Percentiles rank a stretch among this genome's conserved stretches.
These are phyloP conservation scores for Berkeleyomyces basicola DNA, from an alignment of 2,329 filamentous ascomycete genomes.

Conservation along the genomic window DNA sequence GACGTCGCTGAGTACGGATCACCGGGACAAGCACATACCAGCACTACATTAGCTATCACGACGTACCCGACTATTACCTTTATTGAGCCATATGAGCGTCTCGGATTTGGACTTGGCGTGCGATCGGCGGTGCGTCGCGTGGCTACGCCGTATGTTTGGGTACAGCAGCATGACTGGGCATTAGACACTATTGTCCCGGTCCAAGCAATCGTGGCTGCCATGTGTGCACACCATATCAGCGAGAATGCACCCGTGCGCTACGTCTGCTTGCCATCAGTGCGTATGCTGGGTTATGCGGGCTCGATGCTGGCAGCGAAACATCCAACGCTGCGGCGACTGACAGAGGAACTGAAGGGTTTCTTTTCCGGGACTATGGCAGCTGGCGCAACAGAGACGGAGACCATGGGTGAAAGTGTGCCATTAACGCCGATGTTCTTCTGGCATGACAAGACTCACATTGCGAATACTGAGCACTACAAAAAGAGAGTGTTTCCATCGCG, in stretches of 20 bases:
- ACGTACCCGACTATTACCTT: slow-evolving; percentile 27
- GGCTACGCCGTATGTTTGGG: slow-evolving; percentile 36
- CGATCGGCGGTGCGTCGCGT: slow-evolving; percentile 32
- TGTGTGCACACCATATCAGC: slow-evolving; percentile 23
- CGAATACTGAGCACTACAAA: slow-evolving; percentile 32
- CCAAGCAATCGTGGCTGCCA: slow-evolving; percentile 27
- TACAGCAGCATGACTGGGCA: slow-evolving; percentile 42
- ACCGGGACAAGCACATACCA: slow-evolving; percentile 16
- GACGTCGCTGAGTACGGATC: slow-evolving; percentile 34
- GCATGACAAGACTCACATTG: slow-evolving; percentile 41
- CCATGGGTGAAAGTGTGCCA: slow-evolving; percentile 20
- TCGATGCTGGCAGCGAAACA: slow-evolving; percentile 30
- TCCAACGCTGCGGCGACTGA: slow-evolving; percentile 26
- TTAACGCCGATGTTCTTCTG: slow-evolving; percentile 41
- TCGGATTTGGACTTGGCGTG: slow-evolving; percentile 38
- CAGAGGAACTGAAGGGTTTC: slow-evolving; percentile 24
- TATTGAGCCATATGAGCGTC: slow-evolving; percentile 29
- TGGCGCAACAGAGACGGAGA: neutral
- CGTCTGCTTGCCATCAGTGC: slow-evolving; percentile 34
- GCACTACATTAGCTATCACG: slow-evolving; percentile 24
- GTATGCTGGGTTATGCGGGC: slow-evolving; percentile 34
- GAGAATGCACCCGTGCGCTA: slow-evolving; percentile 29
- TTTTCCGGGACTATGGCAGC: neutral
- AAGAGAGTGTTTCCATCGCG: slow-evolving; percentile 32
- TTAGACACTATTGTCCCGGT: slow-evolving; percentile 30